Evolutionary conservation across 2,329 filamentous ascomycete species (phyloP), one percentile per base, ranked within the genome.

Genomic region (Colletotrichum tropicicola): DNA sequence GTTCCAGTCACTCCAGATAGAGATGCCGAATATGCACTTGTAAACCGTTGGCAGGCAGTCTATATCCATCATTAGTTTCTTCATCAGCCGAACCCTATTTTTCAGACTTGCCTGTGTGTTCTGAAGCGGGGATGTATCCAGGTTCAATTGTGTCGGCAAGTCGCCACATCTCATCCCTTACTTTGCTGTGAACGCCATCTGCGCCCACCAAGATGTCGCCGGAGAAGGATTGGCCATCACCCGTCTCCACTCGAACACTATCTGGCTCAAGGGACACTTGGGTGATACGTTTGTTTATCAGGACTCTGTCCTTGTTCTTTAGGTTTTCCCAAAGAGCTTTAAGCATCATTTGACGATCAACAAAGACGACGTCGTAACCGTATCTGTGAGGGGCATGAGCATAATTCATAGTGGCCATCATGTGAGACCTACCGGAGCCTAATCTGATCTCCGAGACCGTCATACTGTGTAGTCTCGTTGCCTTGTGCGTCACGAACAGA

Each of bases 151-250:
- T 64, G 25, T 70, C 54, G 13, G 52, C 72, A 1, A 72, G 59
- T 6, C 70, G 63, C 25, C 52, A 58, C 73, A 75, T 75, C 32
- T 78, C 73, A 5, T 64, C 47, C 5, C 80, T 68, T 1, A 79
- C 72, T 0, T 56, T 67, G 66, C 79, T 81, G 59, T 80, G 73
- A 15, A 82, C 72, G 2, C 81, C 80, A 45, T 82, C 80, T 1
- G 76, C 74, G 0, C 80, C 79, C 7, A 58, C 35, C 32, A 62
- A 37, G 19, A 62, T 58, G 53, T 62, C 59, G 12, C 59, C 59
- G 2, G 23, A 21, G 44, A 49, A 62, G 2, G 27, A 35, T 5
- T 32, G n/a, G 5, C 59, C 59, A 9, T 61, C 59, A 2, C 15
- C 23, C 4, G 59, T 61, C 13, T 32, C 25, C 2, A 61, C 51